Percentiles rank a stretch among this genome's conserved stretches.
Evolutionary conservation across 768 basidiomycete genomes (phyloP).

Genomic region (Chalciporus piperatus): DNA sequence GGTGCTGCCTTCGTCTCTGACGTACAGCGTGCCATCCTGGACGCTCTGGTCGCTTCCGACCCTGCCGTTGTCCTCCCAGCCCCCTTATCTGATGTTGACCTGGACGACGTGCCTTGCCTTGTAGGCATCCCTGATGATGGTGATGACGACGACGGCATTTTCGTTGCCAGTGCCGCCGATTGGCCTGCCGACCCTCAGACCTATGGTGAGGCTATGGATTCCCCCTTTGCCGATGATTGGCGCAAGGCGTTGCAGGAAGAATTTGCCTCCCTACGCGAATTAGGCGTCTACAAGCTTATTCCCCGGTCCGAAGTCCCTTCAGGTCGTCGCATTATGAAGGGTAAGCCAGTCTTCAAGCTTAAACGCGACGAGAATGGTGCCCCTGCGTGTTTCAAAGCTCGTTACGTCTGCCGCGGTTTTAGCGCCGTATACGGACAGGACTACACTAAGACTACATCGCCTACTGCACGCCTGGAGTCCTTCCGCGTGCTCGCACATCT

Average conservation of each 20-base stretch:
- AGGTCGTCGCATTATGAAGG: slow-evolving; percentile 20
- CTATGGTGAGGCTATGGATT: slow-evolving; percentile 17
- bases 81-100: background rate
- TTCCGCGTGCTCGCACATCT: slow-evolving; percentile 36
- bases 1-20: too few relatives aligned
- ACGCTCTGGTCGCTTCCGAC: too few relatives aligned
- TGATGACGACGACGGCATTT: too few relatives aligned
- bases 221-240: slow-evolving; percentile 20
- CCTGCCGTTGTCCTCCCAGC: background rate
- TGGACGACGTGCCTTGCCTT: background rate
- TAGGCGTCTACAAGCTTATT: slow-evolving; percentile 21
- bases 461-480: slow-evolving; percentile 39
- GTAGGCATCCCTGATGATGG: too few relatives aligned
- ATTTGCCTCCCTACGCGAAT: slow-evolving; percentile 8
- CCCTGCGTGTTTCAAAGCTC: slow-evolving; percentile 33
- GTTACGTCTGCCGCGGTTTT: slow-evolving; percentile 42
- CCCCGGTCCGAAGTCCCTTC: slow-evolving; percentile 15
- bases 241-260: slow-evolving; percentile 20
- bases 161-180: too few relatives aligned
- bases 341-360: slow-evolving; percentile 25
- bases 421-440: slow-evolving; percentile 41
- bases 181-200: slow-evolving; percentile 15
- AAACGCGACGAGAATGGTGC: slow-evolving; percentile 20
- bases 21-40: too few relatives aligned
- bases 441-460: slow-evolving; percentile 41